Conservation (phyloP, 768 basidiomycete species). For the Xanthoconium stramineum region DNA sequence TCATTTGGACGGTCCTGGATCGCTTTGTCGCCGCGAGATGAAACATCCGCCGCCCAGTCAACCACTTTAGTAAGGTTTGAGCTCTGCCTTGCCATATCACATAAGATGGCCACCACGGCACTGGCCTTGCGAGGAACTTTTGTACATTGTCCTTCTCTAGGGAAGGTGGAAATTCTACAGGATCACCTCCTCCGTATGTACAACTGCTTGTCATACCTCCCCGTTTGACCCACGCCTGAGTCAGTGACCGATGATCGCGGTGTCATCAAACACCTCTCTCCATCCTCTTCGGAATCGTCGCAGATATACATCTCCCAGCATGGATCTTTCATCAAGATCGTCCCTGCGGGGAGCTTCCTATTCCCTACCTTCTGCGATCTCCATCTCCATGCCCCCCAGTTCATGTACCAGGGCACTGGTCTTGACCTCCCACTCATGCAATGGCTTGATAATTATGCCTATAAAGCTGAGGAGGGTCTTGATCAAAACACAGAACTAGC, state of each 20-base stretch:
- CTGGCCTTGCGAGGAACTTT: constrained; percentile 47
- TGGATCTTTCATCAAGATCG: constrained; percentile 18
- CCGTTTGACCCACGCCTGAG: constrained; percentile 3
- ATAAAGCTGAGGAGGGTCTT: constrained; percentile 73
- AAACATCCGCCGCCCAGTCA: not conserved
- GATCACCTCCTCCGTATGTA: constrained; percentile 53
- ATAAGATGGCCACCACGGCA: constrained; percentile 4
- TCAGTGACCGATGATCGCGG: constrained; percentile 40
- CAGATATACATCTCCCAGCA: constrained; percentile 27
- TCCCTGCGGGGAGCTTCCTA: constrained; percentile 61
- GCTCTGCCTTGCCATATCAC: not conserved
- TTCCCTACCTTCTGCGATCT: constrained; percentile 81
- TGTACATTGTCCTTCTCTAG: constrained; percentile 53
- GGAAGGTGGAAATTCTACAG: constrained; percentile 49
- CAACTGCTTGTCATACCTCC: not conserved
- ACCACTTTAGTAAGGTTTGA: not conserved
- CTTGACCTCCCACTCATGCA: constrained; percentile 81
- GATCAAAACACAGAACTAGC: constrained; percentile 64
- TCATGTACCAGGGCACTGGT: constrained; percentile 83
- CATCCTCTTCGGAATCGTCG: constrained; percentile 36
- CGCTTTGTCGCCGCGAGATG: not conserved
- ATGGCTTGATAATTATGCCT: constrained; percentile 82
- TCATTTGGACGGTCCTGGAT: not conserved
- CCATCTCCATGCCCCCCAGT: constrained; percentile 88
- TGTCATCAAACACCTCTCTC: constrained; percentile 49